A percentile compares a stretch with the other conserved stretches of the same genome.
Evolutionary conservation across 345 rosid genomes (phyloP).

Genomic region (Gossypium longicalyx): DNA sequence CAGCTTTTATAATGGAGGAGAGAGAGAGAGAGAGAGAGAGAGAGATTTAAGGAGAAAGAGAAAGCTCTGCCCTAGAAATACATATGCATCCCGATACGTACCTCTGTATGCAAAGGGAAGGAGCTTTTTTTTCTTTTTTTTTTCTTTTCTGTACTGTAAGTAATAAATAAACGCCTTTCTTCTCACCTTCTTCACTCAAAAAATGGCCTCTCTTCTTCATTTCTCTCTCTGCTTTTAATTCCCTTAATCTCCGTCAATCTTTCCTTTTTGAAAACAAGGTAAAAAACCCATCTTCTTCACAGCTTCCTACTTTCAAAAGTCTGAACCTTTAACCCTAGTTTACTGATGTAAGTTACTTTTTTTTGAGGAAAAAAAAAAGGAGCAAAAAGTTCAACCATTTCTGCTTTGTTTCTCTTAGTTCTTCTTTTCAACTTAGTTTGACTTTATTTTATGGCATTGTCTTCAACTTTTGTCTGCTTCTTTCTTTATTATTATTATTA

Average conservation of each 20-base stretch:
- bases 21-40: conserved; percentile 8
- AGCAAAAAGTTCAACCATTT: neutral
- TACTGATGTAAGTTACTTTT: conserved; percentile 22
- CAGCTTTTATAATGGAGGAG: conserved; percentile 7
- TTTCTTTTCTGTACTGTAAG: conserved; percentile 3
- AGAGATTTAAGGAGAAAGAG: conserved; percentile 1
- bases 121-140: neutral
- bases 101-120: neutral
- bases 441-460: conserved; percentile 23
- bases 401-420: neutral
- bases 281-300: neutral
- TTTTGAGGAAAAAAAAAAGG: neutral
- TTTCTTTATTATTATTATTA: neutral
- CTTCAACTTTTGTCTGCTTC: conserved; percentile 16
- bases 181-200: neutral
- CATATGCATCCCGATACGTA: conserved; percentile 1
- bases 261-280: neutral
- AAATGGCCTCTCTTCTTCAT: conserved; percentile 15
- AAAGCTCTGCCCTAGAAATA: conserved; percentile 21
- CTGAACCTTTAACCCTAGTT: conserved; percentile 17
- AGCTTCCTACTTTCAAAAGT: conserved; percentile 12
- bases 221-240: conserved; percentile 22
- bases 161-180: neutral
- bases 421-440: conserved; percentile 18
- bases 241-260: conserved; percentile 11